Base-by-base conservation (phyloP, 257 asterid species). In the Plectranthus barbatus region DNA sequence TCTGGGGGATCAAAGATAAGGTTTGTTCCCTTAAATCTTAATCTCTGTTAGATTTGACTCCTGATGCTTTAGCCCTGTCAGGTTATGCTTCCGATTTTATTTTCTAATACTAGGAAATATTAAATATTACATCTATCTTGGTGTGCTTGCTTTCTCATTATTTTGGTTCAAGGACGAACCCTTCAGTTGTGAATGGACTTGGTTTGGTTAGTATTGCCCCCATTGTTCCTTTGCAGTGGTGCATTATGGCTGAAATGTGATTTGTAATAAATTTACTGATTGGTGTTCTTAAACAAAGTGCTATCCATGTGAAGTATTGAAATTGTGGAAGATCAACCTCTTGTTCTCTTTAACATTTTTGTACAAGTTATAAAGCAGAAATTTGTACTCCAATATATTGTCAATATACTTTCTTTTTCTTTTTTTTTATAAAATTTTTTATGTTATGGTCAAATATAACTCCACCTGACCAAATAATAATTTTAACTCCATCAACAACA, bases 1-100 rank as follows among this genome's bases (percentile, higher is more conserved):
- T 90, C 23, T 26, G 58, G 31, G 95, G 97, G 54, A 67, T 90
- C 57, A 90, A 84, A 67, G 94, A 90, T 12, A 83, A 90, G 95
- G 97, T 90, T 51, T 46, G 50, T 60, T 53, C 31, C 53, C 3
- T 20, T 44, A n/a, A 11, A 21, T 26, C 31, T 26, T 26, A 26
- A 26, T 26, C 31, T 26, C 31, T 26, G 31, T 26, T 5, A 26
- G 31, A 26, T 26, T 26, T 5, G 2, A 26, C 31, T 1, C 31
- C 31, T 26, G 5, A 5, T 26, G 31, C 53, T 55, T 19, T 40
- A 24, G 0, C 0, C 10, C 10, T 7, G 4, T 12, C 21, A 29
- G 14, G 3, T 54, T 21, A 40, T 50, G 66, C 52, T 48, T 63
- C 33, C 20, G 13, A 19, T 59, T 34, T 24, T 26, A 33, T 46